Evolutionary conservation across 441 rosid genomes (phyloP), one percentile per base, ranked within the genome.

Genomic region (Pelargonium citronellum): DNA sequence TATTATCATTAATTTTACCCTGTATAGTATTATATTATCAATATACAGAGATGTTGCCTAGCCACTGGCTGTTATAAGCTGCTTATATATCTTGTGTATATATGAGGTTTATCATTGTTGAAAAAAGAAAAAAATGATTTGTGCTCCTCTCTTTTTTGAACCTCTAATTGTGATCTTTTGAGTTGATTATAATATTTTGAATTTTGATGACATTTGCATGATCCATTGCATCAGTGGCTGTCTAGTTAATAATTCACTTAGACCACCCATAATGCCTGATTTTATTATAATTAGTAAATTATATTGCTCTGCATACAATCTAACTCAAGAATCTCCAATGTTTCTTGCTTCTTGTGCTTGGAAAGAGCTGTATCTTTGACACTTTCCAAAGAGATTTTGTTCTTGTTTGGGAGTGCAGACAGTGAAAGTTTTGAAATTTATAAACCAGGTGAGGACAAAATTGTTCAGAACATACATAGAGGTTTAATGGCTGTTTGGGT

Each of bases 371-470:
- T 55, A 55, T 55, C 61, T 55, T 55, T 1, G 61, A 55, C 17
- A 55, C 24, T 55, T 55, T 55, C 24, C 10, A 55, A 55, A 49
- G 61, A 55, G 61, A 55, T 55, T 55, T 55, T 55, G 61, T 16
- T 55, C 22, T 55, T 55, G 61, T 15, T 16, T 55, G 61, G 61
- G 61, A 53, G 17, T 55, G 61, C 24, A 7, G 61, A 55, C 22
- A 55, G 24, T 55, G 61, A 3, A 49, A 49, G 16, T 49, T 49
- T 49, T 49, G 15, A 49, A 49, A 49, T 49, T 49, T 49, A 49
- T 49, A 49, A 49, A 49, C 16, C 57, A 12, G 15, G 16, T 12
- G 19, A 13, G 17, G 61, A 55, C 61, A 55, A 55, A 55, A 55
- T 55, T 55, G 61, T 16, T 16, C 61, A 55, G 17, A 53, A 16